Evolutionary conservation across 371 early-diverging fungal genomes (phyloP).

Genomic region (Mucor ambiguus): DNA sequence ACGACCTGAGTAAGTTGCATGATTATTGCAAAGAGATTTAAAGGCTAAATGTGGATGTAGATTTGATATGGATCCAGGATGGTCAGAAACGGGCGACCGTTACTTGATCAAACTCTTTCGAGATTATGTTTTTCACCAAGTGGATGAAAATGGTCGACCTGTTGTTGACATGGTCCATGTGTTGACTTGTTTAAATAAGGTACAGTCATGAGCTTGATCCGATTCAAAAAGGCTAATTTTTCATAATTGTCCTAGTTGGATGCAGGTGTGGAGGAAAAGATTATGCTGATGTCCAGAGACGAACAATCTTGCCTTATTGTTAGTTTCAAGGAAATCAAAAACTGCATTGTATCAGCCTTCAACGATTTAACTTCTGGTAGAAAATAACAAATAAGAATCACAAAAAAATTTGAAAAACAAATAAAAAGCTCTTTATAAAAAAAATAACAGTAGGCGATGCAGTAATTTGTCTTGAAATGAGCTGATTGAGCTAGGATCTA

Average conservation of each 20-base stretch:
- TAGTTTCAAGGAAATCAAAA: slow-evolving; percentile 85
- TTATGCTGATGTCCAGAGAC: slow-evolving; percentile 90
- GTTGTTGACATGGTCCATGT: slow-evolving; percentile 93
- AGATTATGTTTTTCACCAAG: slow-evolving; percentile 97
- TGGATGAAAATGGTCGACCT: slow-evolving; percentile 85
- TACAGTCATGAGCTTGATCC: slow-evolving; percentile 24
- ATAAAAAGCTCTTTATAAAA: slow-evolving; percentile 5
- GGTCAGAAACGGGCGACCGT: slow-evolving; percentile 97
- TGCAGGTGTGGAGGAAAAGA: slow-evolving; percentile 83
- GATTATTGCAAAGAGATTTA: neutral
- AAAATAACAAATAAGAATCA: slow-evolving; percentile 27
- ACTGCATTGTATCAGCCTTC: slow-evolving; percentile 79
- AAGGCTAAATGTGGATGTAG: slow-evolving; percentile 30
- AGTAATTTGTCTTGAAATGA: no score
- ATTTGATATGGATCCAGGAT: slow-evolving; percentile 88
- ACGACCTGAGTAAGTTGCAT: slow-evolving; percentile 79
- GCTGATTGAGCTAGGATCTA: no score
- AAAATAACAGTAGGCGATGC: neutral
- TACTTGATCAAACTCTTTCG: slow-evolving; percentile 95
- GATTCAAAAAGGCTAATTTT: neutral
- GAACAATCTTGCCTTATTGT: slow-evolving; percentile 92
- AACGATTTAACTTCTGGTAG: slow-evolving; percentile 61
- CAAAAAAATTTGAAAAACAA: slow-evolving; percentile 20
- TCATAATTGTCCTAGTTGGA: slow-evolving; percentile 65
- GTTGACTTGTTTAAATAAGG: slow-evolving; percentile 91